phyloP scores from a whole-genome alignment of 2,329 filamentous ascomycete genomes.

The Penicillium griseofulvum region DNA sequence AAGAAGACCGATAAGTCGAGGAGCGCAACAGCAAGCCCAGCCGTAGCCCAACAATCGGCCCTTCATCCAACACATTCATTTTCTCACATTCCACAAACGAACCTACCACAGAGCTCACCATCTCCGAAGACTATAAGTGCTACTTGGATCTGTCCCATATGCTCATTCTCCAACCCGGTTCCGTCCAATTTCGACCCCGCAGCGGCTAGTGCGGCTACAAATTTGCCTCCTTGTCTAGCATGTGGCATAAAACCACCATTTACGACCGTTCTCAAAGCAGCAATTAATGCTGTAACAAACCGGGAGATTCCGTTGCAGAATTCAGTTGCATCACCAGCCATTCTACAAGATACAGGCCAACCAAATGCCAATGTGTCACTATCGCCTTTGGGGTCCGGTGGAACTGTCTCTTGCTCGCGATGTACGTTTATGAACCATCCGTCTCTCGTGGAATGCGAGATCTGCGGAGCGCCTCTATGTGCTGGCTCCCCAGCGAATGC shows the following conservation, averaged over 20 bases:
- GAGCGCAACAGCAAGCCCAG: constrained; percentile 48
- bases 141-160: constrained; percentile 95
- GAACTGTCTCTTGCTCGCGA: constrained; percentile 63
- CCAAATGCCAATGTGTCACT: background rate
- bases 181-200: constrained; percentile 90
- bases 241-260: constrained; percentile 92
- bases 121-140: constrained; percentile 52
- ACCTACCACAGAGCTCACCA: constrained; percentile 33
- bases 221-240: constrained; percentile 79
- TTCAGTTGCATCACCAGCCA: background rate
- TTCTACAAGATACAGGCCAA: background rate
- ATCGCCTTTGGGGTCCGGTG: constrained; percentile 1
- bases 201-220: constrained; percentile 73
- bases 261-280: constrained; percentile 78
- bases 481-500: constrained; percentile 45
- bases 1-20: constrained; percentile 55
- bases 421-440: constrained; percentile 95
- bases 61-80: constrained; percentile 36
- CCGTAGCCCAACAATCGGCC: constrained; percentile 25
- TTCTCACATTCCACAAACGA: constrained; percentile 31
- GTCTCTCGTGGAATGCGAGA: constrained; percentile 80
- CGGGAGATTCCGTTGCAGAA: constrained; percentile 25
- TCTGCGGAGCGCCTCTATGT: constrained; percentile 77
- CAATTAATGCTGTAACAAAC: constrained; percentile 69
- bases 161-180: constrained; percentile 88